Conservation (phyloP, 108 stramenopile genomes). For the Skeletonema costatum region DNA sequence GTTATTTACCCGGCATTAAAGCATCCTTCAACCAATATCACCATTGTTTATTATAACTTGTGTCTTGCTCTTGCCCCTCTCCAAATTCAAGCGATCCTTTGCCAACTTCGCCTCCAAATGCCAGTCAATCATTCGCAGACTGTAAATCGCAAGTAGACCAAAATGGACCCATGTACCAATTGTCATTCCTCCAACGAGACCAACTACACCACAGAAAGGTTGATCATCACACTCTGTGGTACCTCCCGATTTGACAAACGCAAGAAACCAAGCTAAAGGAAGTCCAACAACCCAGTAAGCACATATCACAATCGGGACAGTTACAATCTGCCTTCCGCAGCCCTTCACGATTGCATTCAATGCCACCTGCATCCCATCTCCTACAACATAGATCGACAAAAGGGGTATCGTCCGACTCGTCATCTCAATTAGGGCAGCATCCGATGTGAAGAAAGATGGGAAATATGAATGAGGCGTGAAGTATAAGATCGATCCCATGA, state of each 20-base stretch:
- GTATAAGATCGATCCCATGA: constrained; percentile 45
- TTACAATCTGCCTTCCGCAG: constrained; percentile 59
- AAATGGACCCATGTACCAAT: constrained; percentile 72
- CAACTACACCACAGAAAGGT: constrained; percentile 65
- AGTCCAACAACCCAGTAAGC: constrained; percentile 71
- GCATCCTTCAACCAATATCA: too few relatives aligned
- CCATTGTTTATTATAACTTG: too few relatives aligned
- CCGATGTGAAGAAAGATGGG: constrained; percentile 61
- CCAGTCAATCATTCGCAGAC: background rate
- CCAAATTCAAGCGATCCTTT: background rate
- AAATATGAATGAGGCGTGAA: constrained; percentile 52
- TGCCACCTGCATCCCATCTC: constrained; percentile 68
- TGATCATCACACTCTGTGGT: constrained; percentile 21
- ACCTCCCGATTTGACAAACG: constrained; percentile 42
- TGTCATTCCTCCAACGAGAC: constrained; percentile 60
- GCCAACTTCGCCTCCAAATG: background rate
- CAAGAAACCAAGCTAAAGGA: constrained; percentile 62
- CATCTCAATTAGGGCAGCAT: constrained; percentile 39
- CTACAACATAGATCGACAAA: constrained; percentile 63
- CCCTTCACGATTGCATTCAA: constrained; percentile 69
- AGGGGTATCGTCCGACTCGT: constrained; percentile 58
- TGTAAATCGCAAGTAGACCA: constrained; percentile 39
- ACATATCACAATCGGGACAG: constrained; percentile 59
- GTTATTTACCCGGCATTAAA: too few relatives aligned
- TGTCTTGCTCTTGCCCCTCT: background rate